Evolutionary conservation across 2,329 filamentous ascomycete genomes (phyloP).

Genomic region (Colletotrichum graminicola): DNA sequence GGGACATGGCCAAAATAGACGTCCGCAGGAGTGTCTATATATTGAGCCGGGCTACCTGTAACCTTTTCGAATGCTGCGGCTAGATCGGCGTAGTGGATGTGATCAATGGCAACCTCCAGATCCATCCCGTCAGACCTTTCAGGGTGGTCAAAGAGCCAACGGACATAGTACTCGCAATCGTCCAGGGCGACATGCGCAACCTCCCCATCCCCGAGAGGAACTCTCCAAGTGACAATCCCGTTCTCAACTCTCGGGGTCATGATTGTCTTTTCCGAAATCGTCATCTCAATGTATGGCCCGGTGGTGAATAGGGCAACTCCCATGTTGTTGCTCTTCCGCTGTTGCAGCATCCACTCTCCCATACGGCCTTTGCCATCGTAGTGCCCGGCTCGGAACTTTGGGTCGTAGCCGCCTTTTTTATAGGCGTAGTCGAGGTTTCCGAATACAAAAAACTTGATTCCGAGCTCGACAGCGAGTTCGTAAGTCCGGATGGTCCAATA

Average conservation of each 20-base stretch:
- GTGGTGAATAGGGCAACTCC: constrained; percentile 53
- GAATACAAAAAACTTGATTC: constrained; percentile 59
- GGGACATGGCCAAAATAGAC: constrained; percentile 48
- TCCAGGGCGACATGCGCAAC: constrained; percentile 59
- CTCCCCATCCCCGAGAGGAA: constrained; percentile 56
- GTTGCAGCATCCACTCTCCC: constrained; percentile 58
- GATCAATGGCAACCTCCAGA: constrained; percentile 58
- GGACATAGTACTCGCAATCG: constrained; percentile 60
- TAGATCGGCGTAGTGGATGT: constrained; percentile 55
- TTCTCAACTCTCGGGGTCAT: constrained; percentile 57
- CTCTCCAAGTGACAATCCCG: constrained; percentile 56
- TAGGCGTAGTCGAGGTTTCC: constrained; percentile 63
- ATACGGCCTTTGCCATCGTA: constrained; percentile 62
- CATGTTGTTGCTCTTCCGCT: constrained; percentile 49
- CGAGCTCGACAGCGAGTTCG: constrained; percentile 57
- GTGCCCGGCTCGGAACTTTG: constrained; percentile 60
- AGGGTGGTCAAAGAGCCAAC: constrained; percentile 62
- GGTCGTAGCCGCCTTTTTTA: constrained; percentile 61
- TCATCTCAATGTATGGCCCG: constrained; percentile 62
- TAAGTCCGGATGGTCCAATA: constrained; percentile 61
- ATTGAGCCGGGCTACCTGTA: constrained; percentile 57
- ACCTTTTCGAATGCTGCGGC: constrained; percentile 57
- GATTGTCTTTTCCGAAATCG: constrained; percentile 51
- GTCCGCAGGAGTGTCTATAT: constrained; percentile 52
- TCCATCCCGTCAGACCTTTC: constrained; percentile 58